Conservation (phyloP, 257 asterid genomes). For the Gynochthodes officinalis region DNA sequence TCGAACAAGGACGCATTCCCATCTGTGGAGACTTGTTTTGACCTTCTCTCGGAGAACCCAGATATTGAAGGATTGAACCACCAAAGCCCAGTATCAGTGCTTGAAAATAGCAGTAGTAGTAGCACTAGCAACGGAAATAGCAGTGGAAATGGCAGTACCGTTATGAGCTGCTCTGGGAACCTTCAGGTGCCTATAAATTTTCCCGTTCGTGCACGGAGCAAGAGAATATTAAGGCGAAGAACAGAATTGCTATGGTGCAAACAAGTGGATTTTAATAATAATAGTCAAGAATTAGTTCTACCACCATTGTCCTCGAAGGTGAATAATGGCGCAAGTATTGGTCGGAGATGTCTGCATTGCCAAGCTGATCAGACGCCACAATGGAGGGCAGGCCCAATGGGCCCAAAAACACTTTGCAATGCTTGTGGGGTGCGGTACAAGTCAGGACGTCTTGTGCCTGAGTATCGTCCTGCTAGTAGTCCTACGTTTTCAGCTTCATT, state of each 20-base stretch:
- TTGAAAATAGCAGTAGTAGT: slow-evolving; percentile 58
- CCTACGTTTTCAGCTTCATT: slow-evolving; percentile 56
- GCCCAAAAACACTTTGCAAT: slow-evolving; percentile 80
- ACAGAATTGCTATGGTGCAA: slow-evolving; percentile 24
- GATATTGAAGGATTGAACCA: slow-evolving; percentile 32
- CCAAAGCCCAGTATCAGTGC: slow-evolving; percentile 75
- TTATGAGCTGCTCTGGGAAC: slow-evolving; percentile 51
- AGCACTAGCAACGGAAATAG: slow-evolving; percentile 30
- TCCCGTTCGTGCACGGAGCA: slow-evolving; percentile 67
- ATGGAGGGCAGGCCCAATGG: slow-evolving; percentile 92
- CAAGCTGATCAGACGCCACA: slow-evolving; percentile 83
- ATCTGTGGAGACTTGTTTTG: slow-evolving; percentile 59
- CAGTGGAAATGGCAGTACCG: slow-evolving; percentile 29
- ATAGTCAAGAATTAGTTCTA: slow-evolving; percentile 28
- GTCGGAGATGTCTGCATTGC: slow-evolving; percentile 80
- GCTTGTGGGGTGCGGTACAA: slow-evolving; percentile 91
- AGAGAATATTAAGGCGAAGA: slow-evolving; percentile 34
- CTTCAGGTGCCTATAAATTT: slow-evolving; percentile 48
- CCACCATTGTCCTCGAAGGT: slow-evolving; percentile 22
- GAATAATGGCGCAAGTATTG: slow-evolving; percentile 31
- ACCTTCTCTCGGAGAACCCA: slow-evolving; percentile 40
- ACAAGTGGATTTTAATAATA: slow-evolving; percentile 29
- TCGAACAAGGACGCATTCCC: slow-evolving; percentile 89
- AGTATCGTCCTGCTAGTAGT: slow-evolving; percentile 86
- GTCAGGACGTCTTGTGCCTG: slow-evolving; percentile 84